A percentile compares a stretch with the other conserved stretches of the same genome.
Evolutionary conservation across 495 filamentous ascomycete species (phyloP).

Genomic region (Ramalina intermedia): DNA sequence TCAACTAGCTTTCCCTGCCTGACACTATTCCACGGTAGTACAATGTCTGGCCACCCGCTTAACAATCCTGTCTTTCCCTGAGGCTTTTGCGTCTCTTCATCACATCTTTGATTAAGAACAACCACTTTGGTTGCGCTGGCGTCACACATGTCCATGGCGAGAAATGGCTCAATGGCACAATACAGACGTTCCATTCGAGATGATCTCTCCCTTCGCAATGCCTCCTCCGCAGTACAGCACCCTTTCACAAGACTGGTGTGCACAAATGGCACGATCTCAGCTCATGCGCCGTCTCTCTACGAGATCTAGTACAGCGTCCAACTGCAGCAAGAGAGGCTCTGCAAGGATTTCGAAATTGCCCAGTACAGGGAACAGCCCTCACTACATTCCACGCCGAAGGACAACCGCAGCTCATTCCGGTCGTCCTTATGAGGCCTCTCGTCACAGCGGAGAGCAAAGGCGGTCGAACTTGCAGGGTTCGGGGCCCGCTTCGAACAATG

Average conservation of each 20-base stretch:
- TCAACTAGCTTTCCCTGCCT: too few relatives aligned
- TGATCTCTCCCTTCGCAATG: conserved; percentile 3
- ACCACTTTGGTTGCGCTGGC: too few relatives aligned
- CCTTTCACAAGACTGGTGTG: conserved; percentile 1
- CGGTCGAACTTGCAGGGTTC: conserved; percentile 14
- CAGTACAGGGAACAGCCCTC: conserved; percentile 59
- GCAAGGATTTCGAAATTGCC: conserved; percentile 51
- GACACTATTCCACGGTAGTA: too few relatives aligned
- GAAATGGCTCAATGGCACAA: too few relatives aligned
- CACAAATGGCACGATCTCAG: conserved; percentile 13
- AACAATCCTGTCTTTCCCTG: too few relatives aligned
- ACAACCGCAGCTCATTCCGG: conserved; percentile 36
- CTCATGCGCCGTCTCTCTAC: conserved; percentile 12
- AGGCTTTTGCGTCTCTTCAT: too few relatives aligned
- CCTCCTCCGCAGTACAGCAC: background rate
- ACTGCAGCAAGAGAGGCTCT: conserved; percentile 20
- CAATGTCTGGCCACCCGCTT: too few relatives aligned
- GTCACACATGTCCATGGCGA: too few relatives aligned
- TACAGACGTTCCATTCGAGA: background rate
- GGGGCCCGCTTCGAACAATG: conserved; percentile 18
- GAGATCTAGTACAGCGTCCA: conserved; percentile 11
- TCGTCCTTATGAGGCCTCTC: conserved; percentile 1
- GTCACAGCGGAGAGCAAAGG: conserved; percentile 2
- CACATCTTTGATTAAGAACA: too few relatives aligned
- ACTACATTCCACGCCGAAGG: conserved; percentile 38